These are phyloP conservation scores for Laguncularia racemosa DNA, from an alignment of 345 rosid species.

Conservation along the genomic window DNA sequence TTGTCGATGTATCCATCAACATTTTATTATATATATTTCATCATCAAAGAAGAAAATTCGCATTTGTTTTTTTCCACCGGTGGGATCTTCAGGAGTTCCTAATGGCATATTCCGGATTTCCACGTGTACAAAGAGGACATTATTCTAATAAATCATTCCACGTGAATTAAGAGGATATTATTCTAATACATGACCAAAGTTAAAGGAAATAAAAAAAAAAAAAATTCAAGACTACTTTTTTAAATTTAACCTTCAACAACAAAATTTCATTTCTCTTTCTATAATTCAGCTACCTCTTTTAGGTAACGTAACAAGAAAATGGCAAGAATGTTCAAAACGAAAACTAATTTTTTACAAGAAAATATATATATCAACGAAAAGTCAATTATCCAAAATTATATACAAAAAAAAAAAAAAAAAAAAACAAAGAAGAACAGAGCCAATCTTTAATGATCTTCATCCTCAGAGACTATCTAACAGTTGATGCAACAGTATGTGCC, in stretches of 20 bases:
- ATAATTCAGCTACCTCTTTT: neutral
- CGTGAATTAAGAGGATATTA: too few relatives aligned
- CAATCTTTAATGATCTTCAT: neutral
- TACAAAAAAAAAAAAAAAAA: neutral
- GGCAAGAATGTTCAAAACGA: too few relatives aligned
- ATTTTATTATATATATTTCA: too few relatives aligned
- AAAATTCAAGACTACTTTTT: neutral
- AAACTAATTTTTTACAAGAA: neutral
- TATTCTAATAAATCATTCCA: too few relatives aligned
- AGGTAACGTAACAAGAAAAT: neutral
- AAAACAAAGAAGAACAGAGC: neutral
- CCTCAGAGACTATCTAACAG: constrained; percentile 29
- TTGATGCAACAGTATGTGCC: constrained; percentile 76
- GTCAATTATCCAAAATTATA: neutral
- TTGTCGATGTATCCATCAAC: too few relatives aligned
- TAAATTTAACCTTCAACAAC: neutral
- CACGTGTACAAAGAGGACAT: too few relatives aligned
- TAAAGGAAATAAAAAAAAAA: too few relatives aligned
- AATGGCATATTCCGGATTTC: too few relatives aligned
- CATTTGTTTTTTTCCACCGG: too few relatives aligned
- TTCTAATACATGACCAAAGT: too few relatives aligned
- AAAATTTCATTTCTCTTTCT: neutral
- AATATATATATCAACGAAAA: neutral
- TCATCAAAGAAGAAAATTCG: too few relatives aligned
- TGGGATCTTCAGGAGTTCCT: too few relatives aligned